Evolutionary conservation across 2,329 filamentous ascomycete genomes (phyloP).

Genomic region (Clarireedia hainanense): DNA sequence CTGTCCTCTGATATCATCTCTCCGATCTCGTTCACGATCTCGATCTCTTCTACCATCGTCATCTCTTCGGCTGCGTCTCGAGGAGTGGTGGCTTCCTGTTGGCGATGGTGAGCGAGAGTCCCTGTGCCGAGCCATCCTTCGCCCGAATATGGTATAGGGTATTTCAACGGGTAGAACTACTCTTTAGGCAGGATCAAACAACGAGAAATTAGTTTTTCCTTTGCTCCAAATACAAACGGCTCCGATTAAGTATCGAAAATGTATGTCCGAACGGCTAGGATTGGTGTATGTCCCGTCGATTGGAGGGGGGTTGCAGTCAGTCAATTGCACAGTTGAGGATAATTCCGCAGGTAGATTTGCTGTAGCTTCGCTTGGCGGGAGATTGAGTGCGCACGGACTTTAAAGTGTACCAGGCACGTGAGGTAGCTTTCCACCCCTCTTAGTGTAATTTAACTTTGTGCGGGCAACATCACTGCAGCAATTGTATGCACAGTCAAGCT

Average conservation of each 20-base stretch:
- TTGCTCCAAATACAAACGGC: background rate
- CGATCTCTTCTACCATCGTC: constrained; percentile 42
- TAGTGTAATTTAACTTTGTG: background rate
- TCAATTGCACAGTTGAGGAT: too few relatives aligned
- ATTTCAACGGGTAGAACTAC: constrained; percentile 36
- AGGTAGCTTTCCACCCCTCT: background rate
- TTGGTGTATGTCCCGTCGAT: background rate
- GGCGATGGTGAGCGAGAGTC: constrained; percentile 82
- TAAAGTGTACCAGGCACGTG: background rate
- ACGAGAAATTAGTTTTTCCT: background rate
- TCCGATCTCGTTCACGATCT: constrained; percentile 41
- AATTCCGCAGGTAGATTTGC: too few relatives aligned
- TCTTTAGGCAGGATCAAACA: constrained; percentile 24
- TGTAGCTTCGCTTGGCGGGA: too few relatives aligned
- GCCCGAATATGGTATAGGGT: constrained; percentile 26
- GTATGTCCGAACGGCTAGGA: background rate
- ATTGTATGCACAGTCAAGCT: background rate
- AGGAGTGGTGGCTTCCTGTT: constrained; percentile 76
- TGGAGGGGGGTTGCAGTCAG: too few relatives aligned
- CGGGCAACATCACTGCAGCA: background rate
- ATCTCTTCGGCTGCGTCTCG: constrained; percentile 47
- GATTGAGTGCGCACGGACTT: background rate
- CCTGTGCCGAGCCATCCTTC: constrained; percentile 51
- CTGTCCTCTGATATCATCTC: constrained; percentile 41
- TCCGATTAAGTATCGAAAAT: background rate